Evolutionary conservation across 331 rosid species (phyloP).

Genomic region (Pyrus hybrid): DNA sequence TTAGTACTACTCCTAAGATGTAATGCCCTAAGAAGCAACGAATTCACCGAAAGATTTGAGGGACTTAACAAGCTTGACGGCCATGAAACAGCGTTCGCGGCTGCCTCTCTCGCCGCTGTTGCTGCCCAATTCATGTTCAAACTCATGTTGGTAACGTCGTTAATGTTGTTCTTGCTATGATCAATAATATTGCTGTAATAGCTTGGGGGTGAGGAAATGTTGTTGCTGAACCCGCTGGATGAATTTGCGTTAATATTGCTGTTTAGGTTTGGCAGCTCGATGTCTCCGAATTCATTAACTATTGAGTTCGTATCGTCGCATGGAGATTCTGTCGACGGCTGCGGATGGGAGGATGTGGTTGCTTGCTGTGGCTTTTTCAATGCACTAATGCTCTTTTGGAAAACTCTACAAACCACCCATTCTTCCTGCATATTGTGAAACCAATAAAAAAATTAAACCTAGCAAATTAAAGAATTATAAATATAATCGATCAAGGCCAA

Average conservation of each 20-base stretch:
- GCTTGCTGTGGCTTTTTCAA: conserved; percentile 49
- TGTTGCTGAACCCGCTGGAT: conserved; percentile 26
- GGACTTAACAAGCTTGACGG: conserved; percentile 43
- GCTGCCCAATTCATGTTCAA: conserved; percentile 41
- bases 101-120: conserved; percentile 22
- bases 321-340: conserved; percentile 50
- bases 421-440: conserved; percentile 47
- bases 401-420: conserved; percentile 75
- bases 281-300: conserved; percentile 62
- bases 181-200: conserved; percentile 6
- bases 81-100: conserved; percentile 35
- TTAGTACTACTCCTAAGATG: conserved; percentile 46
- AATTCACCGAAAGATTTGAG: conserved; percentile 50
- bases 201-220: conserved; percentile 22
- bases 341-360: conserved; percentile 26
- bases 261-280: conserved; percentile 50
- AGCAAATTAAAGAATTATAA: neutral
- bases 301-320: conserved; percentile 57
- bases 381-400: conserved; percentile 1
- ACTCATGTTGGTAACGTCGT: conserved; percentile 25
- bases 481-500: neutral
- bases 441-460: neutral
- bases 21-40: conserved; percentile 83
- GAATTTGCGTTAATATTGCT: conserved; percentile 24
- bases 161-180: neutral